Conservation (phyloP, 2,329 filamentous ascomycete genomes). For the Colletotrichum paranaense region DNA sequence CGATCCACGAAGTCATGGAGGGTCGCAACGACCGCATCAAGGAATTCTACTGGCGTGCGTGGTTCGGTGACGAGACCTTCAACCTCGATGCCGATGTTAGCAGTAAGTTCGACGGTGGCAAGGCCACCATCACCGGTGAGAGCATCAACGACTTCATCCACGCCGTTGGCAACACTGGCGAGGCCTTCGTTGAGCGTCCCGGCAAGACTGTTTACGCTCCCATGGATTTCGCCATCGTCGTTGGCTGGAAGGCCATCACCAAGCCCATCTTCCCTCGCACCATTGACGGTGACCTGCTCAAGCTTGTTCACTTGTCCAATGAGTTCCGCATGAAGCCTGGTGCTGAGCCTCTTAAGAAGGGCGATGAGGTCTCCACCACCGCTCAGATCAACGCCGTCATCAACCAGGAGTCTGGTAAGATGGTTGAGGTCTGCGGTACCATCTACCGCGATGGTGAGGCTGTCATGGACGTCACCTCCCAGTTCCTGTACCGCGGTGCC, state of each 20-base stretch:
- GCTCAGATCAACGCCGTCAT: slow-evolving; percentile 97
- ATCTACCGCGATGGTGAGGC: slow-evolving; percentile 85
- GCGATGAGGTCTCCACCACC: slow-evolving; percentile 90
- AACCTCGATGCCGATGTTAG: slow-evolving; percentile 88
- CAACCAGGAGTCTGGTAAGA: slow-evolving; percentile 98
- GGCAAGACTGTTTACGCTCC: slow-evolving; percentile 95
- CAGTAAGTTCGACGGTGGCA: slow-evolving; percentile 89
- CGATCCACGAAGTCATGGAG: slow-evolving; percentile 96
- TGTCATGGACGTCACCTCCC: slow-evolving; percentile 98
- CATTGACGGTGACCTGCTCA: slow-evolving; percentile 95
- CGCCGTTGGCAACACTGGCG: slow-evolving; percentile 95
- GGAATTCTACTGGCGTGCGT: slow-evolving; percentile 98
- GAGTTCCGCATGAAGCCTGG: slow-evolving; percentile 98
- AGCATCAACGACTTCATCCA: slow-evolving; percentile 99
- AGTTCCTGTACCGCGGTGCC: slow-evolving; percentile 94
- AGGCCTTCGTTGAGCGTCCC: slow-evolving; percentile 95
- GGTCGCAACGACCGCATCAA: slow-evolving; percentile 98
- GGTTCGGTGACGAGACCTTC: slow-evolving; percentile 90
- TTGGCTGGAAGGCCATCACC: slow-evolving; percentile 98
- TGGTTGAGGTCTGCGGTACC: slow-evolving; percentile 99
- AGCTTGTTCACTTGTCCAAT: slow-evolving; percentile 96
- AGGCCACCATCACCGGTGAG: slow-evolving; percentile 86
- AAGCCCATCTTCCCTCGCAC: slow-evolving; percentile 98
- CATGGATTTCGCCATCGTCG: slow-evolving; percentile 99
- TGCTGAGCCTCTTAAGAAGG: slow-evolving; percentile 94